Conservation (phyloP, 345 rosid species). For the Hypericum perforatum region DNA sequence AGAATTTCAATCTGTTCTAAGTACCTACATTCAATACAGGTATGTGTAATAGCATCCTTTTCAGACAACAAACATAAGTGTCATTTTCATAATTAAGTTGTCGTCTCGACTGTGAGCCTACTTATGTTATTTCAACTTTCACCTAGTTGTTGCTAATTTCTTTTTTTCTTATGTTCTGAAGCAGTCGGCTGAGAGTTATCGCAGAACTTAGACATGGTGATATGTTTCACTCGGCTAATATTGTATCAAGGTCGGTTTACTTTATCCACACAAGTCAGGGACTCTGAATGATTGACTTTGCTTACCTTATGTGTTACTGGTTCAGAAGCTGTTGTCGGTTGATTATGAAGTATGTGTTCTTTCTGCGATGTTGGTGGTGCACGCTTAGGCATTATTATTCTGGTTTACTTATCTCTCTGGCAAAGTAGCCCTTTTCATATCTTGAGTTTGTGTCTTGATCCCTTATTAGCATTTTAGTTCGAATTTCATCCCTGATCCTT, state of each 20-base stretch:
- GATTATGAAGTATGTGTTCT: too few relatives aligned
- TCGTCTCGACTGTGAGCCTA: background rate
- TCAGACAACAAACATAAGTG: too few relatives aligned
- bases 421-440: too few relatives aligned
- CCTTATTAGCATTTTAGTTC: too few relatives aligned
- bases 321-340: too few relatives aligned
- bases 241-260: constrained; percentile 70
- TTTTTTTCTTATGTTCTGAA: constrained; percentile 11
- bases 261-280: background rate
- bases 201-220: constrained; percentile 95
- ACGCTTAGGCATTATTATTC: too few relatives aligned
- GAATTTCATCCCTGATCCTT: too few relatives aligned
- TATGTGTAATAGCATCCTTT: constrained; percentile 14
- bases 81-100: too few relatives aligned
- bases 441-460: too few relatives aligned
- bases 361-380: too few relatives aligned
- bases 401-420: too few relatives aligned
- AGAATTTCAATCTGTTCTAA: constrained; percentile 79
- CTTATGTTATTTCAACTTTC: constrained; percentile 5
- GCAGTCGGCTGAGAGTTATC: constrained; percentile 88
- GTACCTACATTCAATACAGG: constrained; percentile 89
- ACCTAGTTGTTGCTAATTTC: constrained; percentile 3
- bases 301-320: background rate
- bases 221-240: constrained; percentile 94
- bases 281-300: background rate